Conservation (phyloP, 2,329 filamentous ascomycete species). For the Exophiala mesophila region DNA sequence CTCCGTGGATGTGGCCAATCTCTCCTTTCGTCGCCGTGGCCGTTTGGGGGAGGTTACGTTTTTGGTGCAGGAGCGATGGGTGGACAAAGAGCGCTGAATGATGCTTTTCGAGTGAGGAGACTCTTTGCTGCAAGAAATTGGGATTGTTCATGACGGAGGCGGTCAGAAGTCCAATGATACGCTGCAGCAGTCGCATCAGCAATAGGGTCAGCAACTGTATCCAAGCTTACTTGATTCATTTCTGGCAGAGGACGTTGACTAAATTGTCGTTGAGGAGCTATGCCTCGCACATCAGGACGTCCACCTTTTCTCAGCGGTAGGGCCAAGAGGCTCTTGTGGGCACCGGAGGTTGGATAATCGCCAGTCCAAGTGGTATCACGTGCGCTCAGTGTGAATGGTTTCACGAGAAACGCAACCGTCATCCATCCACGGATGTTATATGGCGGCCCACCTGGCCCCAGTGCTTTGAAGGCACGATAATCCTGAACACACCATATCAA, state of each 20-base stretch:
- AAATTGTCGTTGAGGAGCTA: slow-evolving; percentile 75
- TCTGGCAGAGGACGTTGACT: slow-evolving; percentile 57
- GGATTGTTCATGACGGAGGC: slow-evolving; percentile 15
- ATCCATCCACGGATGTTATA: slow-evolving; percentile 36
- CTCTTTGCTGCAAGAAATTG: slow-evolving; percentile 13
- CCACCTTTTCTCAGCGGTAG: slow-evolving; percentile 60
- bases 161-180: slow-evolving; percentile 14
- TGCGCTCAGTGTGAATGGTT: slow-evolving; percentile 18
- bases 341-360: slow-evolving; percentile 17
- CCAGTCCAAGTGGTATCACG: slow-evolving; percentile 13
- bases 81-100: slow-evolving; percentile 20
- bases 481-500: slow-evolving; percentile 27
- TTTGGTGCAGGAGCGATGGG: slow-evolving; percentile 12
- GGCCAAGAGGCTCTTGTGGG: slow-evolving; percentile 39
- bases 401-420: slow-evolving; percentile 15
- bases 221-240: slow-evolving; percentile 37
- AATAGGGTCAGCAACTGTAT: neutral
- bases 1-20: slow-evolving; percentile 73
- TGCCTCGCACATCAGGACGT: slow-evolving; percentile 65
- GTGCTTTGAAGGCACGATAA: slow-evolving; percentile 34
- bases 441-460: slow-evolving; percentile 35
- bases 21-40: slow-evolving; percentile 55
- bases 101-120: slow-evolving; percentile 18
- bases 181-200: slow-evolving; percentile 9
- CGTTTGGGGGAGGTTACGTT: slow-evolving; percentile 50